Base-by-base conservation (phyloP, 441 rosid species). In the Hura crepitans region DNA sequence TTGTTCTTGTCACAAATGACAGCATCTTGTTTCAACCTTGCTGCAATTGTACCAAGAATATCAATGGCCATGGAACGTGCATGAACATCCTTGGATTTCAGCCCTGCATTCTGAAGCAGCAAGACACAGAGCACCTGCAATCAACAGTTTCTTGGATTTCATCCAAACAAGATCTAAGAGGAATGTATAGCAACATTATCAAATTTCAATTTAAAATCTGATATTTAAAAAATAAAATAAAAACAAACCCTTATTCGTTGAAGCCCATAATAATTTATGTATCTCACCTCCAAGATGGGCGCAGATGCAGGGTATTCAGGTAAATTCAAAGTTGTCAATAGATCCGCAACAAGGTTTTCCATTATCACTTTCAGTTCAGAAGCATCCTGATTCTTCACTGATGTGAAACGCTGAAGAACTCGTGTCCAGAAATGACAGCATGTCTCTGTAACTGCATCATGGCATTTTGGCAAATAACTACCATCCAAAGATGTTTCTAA, bases 351-450 rank as follows among this genome's bases (percentile, higher is more conserved):
- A 73, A 96, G 94, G 82, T 96, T 96, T 81, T 96, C 99, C 80
- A 93, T 91, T 77, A 89, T 82, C 65, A 83, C 80, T 91, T 93
- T 96, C 81, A 87, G 72, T 84, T 93, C 99, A 70, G 98, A 85
- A 60, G 97, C 92, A 80, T 96, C 99, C 82, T 93, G 99, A 78
- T 81, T 79, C 85, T 96, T 96, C 47, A 85, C 91, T 75, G 89
- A 79, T 39, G 98, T 78, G 60, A 91, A 84, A 57, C 98, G 96
- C 86, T 93, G 97, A 77, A 96, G 97, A 70, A 93, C 90, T 72
- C 97, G 91, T 35, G 96, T 87, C 98, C 98, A 96, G 81, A 96
- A 91, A 79, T 88, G 96, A 77, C 97, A 91, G 76, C 97, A 89
- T 30, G 97, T 89, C 78, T 93, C 97, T 67, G 92, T 92, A 62